Evolutionary conservation across 352 stramenopile genomes (phyloP).

Genomic region (Globisporangium emineosum): DNA sequence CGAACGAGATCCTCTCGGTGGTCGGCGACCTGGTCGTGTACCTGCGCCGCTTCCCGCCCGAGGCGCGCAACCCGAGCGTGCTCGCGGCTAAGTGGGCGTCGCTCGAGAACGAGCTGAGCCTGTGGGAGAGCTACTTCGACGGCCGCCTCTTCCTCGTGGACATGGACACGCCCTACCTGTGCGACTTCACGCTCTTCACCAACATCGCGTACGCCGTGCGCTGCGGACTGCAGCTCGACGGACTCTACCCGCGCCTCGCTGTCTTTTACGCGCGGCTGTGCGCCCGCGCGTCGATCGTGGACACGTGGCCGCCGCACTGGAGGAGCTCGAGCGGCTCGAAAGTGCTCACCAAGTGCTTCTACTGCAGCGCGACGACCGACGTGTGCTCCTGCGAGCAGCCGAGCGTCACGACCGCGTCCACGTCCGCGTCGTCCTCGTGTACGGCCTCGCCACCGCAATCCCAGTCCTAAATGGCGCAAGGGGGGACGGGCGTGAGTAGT

Average conservation of each 20-base stretch:
- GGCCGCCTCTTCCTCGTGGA: slow-evolving; percentile 64
- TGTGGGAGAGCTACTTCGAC: slow-evolving; percentile 74
- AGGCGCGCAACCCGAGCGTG: slow-evolving; percentile 51
- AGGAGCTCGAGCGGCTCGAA: slow-evolving; percentile 68
- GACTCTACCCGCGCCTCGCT: slow-evolving; percentile 70
- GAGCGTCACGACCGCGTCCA: not conserved
- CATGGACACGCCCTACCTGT: slow-evolving; percentile 57
- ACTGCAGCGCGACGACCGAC: slow-evolving; percentile 33
- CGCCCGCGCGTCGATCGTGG: slow-evolving; percentile 62
- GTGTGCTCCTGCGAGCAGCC: slow-evolving; percentile 13
- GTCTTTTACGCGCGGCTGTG: slow-evolving; percentile 80
- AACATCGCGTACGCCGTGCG: slow-evolving; percentile 85
- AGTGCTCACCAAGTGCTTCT: slow-evolving; percentile 79
- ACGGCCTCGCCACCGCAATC: slow-evolving; percentile 9
- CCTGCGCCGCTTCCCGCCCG: slow-evolving; percentile 62
- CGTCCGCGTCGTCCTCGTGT: not conserved
- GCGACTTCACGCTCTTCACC: slow-evolving; percentile 82
- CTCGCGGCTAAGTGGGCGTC: slow-evolving; percentile 68
- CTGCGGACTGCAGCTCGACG: slow-evolving; percentile 80
- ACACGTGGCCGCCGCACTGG: slow-evolving; percentile 85
- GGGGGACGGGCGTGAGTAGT: not conserved
- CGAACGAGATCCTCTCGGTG: slow-evolving; percentile 82
- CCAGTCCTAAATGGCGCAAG: not conserved
- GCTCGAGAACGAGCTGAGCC: slow-evolving; percentile 65
- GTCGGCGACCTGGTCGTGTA: slow-evolving; percentile 81